Conservation (phyloP, 176 grass and related monocot genomes). For the Ampelocalamus luodianensis region DNA sequence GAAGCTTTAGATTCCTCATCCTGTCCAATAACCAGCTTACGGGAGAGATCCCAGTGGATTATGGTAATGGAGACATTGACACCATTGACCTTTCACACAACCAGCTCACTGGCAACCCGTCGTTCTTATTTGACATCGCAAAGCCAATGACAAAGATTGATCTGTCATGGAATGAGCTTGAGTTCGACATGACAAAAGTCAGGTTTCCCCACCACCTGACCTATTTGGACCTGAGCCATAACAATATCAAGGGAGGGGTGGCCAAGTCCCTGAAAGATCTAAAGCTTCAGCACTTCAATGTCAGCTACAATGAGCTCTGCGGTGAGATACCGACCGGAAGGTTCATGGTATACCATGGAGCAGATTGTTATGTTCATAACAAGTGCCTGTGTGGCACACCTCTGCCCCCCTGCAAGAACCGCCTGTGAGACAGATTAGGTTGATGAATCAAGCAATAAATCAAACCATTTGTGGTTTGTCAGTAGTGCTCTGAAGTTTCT, state of each 20-base stretch:
- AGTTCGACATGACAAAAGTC: constrained; percentile 56
- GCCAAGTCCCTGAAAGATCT: constrained; percentile 51
- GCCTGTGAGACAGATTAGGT: not conserved
- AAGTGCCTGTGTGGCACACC: constrained; percentile 67
- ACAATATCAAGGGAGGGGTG: constrained; percentile 54
- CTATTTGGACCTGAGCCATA: constrained; percentile 64
- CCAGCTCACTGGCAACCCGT: constrained; percentile 49
- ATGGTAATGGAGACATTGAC: constrained; percentile 30
- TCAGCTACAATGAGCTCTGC: constrained; percentile 66
- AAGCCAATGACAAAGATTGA: constrained; percentile 57
- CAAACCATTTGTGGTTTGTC: not conserved
- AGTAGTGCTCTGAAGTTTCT: not conserved
- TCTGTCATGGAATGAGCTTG: constrained; percentile 57
- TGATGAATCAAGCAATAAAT: not conserved
- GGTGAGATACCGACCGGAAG: constrained; percentile 51
- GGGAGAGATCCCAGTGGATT: constrained; percentile 44
- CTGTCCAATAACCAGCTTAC: constrained; percentile 56
- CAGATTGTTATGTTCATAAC: constrained; percentile 53
- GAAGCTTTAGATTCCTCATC: constrained; percentile 48
- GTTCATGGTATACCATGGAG: constrained; percentile 23
- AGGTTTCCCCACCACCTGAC: constrained; percentile 49
- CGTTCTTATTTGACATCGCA: constrained; percentile 45
- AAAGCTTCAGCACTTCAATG: constrained; percentile 44
- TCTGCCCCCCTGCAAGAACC: constrained; percentile 41
- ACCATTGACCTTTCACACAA: constrained; percentile 60